Conservation (phyloP, 129 eudicot species). For the Solidago caesia region DNA sequence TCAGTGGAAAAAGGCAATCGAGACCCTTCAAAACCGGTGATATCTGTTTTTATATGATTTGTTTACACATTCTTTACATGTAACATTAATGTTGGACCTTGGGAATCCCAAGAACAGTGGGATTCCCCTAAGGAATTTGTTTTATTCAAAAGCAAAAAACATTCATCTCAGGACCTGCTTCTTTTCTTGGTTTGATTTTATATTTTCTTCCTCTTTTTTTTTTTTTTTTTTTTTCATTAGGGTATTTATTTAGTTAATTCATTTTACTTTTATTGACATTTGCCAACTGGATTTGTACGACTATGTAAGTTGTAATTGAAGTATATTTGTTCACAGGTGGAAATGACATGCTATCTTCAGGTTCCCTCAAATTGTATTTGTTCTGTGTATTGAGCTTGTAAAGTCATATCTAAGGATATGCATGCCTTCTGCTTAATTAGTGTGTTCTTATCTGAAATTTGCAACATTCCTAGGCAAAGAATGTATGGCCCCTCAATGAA, state of each 20-base stretch:
- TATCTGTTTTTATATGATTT: constrained; percentile 21
- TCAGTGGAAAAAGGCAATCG: constrained; percentile 97
- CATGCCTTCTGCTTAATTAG: too few relatives aligned
- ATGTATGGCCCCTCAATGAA: too few relatives aligned
- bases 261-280: constrained; percentile 14
- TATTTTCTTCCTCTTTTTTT: not conserved
- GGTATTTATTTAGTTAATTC: constrained; percentile 8
- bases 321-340: constrained; percentile 11
- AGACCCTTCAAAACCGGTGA: constrained; percentile 87
- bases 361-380: not conserved
- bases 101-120: constrained; percentile 33
- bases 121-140: constrained; percentile 34
- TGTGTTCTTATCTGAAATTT: too few relatives aligned
- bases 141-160: constrained; percentile 17
- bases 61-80: constrained; percentile 48
- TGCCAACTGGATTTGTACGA: not conserved
- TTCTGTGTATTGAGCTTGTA: not conserved
- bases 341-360: not conserved
- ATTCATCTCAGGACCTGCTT: constrained; percentile 23
- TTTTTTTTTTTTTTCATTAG: not conserved
- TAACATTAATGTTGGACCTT: constrained; percentile 36
- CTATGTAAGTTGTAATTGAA: constrained; percentile 7
- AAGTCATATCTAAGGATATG: not conserved
- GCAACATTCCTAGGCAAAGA: too few relatives aligned
- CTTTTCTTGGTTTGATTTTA: constrained; percentile 16